Base-by-base conservation (phyloP, 2,329 filamentous ascomycete species). In the Apiospora rasikravindrae region DNA sequence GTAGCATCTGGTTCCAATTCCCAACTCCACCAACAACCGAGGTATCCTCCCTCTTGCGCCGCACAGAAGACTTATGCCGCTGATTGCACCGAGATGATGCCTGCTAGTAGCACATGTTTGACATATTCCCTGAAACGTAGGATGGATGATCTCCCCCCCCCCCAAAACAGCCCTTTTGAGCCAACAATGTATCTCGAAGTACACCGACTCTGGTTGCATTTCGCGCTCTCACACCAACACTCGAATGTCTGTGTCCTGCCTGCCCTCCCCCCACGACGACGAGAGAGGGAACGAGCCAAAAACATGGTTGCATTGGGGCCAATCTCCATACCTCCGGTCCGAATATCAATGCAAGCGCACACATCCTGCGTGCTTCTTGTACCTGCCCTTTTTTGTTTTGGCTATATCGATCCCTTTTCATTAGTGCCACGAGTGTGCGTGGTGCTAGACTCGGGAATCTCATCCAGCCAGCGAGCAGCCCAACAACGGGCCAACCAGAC, bases 41-140 rank as follows among this genome's bases (percentile, higher is more conserved):
- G 57, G 57, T 16, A 11, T 40, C 57, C 26, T 33, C 24, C 24
- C 19, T 64, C 19, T 40, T 64, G 57, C 57, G 57, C 57, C 57
- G 33, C 33, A 64, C 19, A 37, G 22, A n/a, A 40, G 33, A 64
- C 57, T 40, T 24, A 64, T 64, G 57, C 29, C 29, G 19, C 29
- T 64, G 57, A 64, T 37, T 64, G 33, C 57, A 64, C 57, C 29
- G 57, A 64, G 57, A 40, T 64, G 57, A 40, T 64, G 57, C 29
- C 57, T 64, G 33, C 57, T 40, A 40, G 33, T 24, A 14, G 57
- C 57, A 64, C 57, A 24, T 37, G 57, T 64, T 64, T 64, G 57
- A 64, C 57, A 64, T 64, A 13, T 64, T 64, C 57, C 57, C 57
- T 64, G 57, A 64, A 64, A 64, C 57, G 57, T 64, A 64, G 57